Evolutionary conservation across 106 monocot species (phyloP).

Genomic region (Acorus gramineus): DNA sequence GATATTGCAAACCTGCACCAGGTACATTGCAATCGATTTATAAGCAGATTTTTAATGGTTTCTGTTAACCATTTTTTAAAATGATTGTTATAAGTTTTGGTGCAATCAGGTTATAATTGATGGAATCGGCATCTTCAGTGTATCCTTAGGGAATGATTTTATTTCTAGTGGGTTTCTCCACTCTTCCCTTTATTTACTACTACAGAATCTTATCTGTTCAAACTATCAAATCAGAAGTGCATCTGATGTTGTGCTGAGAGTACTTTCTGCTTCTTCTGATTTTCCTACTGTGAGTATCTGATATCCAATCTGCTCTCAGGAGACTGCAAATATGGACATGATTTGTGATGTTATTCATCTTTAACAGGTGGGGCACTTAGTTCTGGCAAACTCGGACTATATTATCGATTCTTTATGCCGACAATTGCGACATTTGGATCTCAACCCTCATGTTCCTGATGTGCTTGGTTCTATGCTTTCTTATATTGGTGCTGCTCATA

Average conservation of each 20-base stretch:
- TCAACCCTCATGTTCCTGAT: slow-evolving; percentile 70
- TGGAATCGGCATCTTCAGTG: slow-evolving; percentile 75
- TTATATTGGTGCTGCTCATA: slow-evolving; percentile 78
- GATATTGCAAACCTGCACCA: slow-evolving; percentile 76
- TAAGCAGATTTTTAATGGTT: not conserved
- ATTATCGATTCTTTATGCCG: slow-evolving; percentile 87
- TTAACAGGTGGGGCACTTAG: slow-evolving; percentile 74
- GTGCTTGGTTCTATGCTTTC: slow-evolving; percentile 90
- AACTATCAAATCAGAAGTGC: slow-evolving; percentile 51
- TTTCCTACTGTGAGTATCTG: slow-evolving; percentile 43
- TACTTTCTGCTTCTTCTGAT: slow-evolving; percentile 47
- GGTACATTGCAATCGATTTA: slow-evolving; percentile 25
- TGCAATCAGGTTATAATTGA: slow-evolving; percentile 78
- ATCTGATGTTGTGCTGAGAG: slow-evolving; percentile 57
- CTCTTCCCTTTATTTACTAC: slow-evolving; percentile 71
- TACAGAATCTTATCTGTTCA: slow-evolving; percentile 82
- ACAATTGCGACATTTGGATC: slow-evolving; percentile 82
- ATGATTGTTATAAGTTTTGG: not conserved
- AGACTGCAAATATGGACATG: not conserved
- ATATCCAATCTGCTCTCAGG: not conserved
- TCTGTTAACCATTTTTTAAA: not conserved
- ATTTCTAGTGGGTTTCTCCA: slow-evolving; percentile 77
- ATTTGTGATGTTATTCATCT: not conserved
- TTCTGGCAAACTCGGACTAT: slow-evolving; percentile 91
- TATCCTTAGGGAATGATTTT: slow-evolving; percentile 60